Conservation (phyloP, 2,329 filamentous ascomycete genomes). For the Aphanoascus verrucosus region DNA sequence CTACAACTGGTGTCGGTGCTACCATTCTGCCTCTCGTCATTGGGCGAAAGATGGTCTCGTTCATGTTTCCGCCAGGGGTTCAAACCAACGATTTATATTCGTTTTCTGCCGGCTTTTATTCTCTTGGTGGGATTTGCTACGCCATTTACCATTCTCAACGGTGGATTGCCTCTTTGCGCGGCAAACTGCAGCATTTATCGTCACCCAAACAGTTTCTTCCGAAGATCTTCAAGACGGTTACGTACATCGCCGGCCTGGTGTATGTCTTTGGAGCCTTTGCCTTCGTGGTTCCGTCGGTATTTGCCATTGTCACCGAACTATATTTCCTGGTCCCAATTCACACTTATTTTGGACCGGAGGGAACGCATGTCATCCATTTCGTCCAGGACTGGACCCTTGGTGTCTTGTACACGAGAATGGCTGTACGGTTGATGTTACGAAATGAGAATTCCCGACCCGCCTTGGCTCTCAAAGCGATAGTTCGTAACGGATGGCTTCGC, state of each 20-base stretch:
- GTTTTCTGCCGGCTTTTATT: slow-evolving; percentile 80
- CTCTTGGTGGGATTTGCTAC: slow-evolving; percentile 60
- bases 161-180: slow-evolving; percentile 10
- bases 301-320: slow-evolving; percentile 71
- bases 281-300: slow-evolving; percentile 68
- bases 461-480: slow-evolving; percentile 61
- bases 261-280: slow-evolving; percentile 69
- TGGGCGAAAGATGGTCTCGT: slow-evolving; percentile 66
- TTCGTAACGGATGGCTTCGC: slow-evolving; percentile 63
- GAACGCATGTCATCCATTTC: slow-evolving; percentile 53
- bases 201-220: slow-evolving; percentile 25
- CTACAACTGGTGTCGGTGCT: slow-evolving; percentile 69
- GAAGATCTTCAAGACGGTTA: slow-evolving; percentile 14
- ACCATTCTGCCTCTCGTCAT: slow-evolving; percentile 81
- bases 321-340: slow-evolving; percentile 82
- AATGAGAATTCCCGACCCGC: slow-evolving; percentile 61
- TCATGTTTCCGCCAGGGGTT: slow-evolving; percentile 58
- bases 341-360: slow-evolving; percentile 50
- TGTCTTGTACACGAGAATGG: slow-evolving; percentile 77
- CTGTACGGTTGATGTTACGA: slow-evolving; percentile 56
- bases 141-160: slow-evolving; percentile 26
- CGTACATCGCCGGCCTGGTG: slow-evolving; percentile 43
- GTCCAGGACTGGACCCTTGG: slow-evolving; percentile 93
- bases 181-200: slow-evolving; percentile 18
- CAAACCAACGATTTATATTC: slow-evolving; percentile 92